These are phyloP conservation scores for Podaxis sp. DNA, from an alignment of 768 basidiomycete species.

Conservation along the genomic window DNA sequence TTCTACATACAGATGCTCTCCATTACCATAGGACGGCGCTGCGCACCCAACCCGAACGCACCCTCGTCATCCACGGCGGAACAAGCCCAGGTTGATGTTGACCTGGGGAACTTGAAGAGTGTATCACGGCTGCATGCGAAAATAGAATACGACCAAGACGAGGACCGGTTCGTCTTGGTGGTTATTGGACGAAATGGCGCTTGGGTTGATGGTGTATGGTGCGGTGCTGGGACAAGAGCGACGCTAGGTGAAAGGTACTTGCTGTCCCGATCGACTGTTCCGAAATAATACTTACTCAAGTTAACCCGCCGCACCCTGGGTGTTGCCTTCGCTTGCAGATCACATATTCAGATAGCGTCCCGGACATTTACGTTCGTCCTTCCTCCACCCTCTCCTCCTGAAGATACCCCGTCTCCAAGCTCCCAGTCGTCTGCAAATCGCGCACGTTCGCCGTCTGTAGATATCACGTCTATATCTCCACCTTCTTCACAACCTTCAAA, in stretches of 20 bases:
- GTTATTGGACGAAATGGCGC: slow-evolving; percentile 97
- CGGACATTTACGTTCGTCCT: slow-evolving; percentile 96
- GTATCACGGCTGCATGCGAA: slow-evolving; percentile 96
- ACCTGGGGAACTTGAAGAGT: slow-evolving; percentile 94
- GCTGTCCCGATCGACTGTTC: slow-evolving; percentile 11
- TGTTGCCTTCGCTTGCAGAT: slow-evolving; percentile 47
- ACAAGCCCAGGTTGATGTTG: slow-evolving; percentile 69
- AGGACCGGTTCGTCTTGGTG: slow-evolving; percentile 83
- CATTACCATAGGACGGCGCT: slow-evolving; percentile 91
- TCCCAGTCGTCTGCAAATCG: slow-evolving; percentile 69
- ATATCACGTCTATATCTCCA: slow-evolving; percentile 79
- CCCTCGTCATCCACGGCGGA: slow-evolving; percentile 61
- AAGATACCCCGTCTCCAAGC: slow-evolving; percentile 80
- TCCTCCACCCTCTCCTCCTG: slow-evolving; percentile 80
- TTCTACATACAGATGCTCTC: slow-evolving; percentile 97
- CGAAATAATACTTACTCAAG: background rate
- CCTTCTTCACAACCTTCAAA: slow-evolving; percentile 79
- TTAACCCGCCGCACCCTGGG: slow-evolving; percentile 2
- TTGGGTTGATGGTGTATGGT: slow-evolving; percentile 98
- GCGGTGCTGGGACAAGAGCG: slow-evolving; percentile 83
- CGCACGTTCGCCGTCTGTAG: slow-evolving; percentile 77
- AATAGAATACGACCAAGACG: slow-evolving; percentile 91
- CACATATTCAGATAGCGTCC: slow-evolving; percentile 96
- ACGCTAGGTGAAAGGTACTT: slow-evolving; percentile 78
- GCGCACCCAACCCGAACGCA: slow-evolving; percentile 52